Base-by-base conservation (phyloP, 192 early-diverging fungal species). In the Gaertneriomyces semiglobifer region DNA sequence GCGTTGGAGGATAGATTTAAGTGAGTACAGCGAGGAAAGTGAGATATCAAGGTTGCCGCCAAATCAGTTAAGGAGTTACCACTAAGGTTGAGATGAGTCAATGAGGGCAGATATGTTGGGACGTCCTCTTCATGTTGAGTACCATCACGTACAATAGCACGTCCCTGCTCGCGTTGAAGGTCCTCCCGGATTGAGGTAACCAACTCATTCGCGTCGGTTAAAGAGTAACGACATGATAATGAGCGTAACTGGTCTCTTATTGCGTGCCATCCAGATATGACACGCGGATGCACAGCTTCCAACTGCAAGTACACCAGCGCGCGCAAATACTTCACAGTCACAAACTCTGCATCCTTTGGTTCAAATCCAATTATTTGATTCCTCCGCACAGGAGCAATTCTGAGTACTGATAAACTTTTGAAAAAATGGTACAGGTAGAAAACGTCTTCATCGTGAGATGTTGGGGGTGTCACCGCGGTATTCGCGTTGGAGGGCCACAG, bases 1-100 rank as follows among this genome's bases (percentile, higher is more conserved):
- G 53, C 25, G 58, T 77, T 77, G 3, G 47, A 46, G 7, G 73
- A 75, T 2, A 77, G 59, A 46, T 77, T 65, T 33, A 77, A 44
- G 45, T 70, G 45, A 8, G 57, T 50, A n/a, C 53, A 60, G 4
- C 60, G 58, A 11, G 65, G 61, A 18, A 70, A 42, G 25, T 70
- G 56, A 8, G 56, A 25, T 11, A 50, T 58, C 8, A 72, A 59
- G 9, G 52, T 44, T 3, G 58, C 7, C 5, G 69, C n/a, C 16
- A 76, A n/a, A 12, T 4, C 11, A 25, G 43, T 41, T 20, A 76
- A 58, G 6, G 56, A 58, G 46, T 73, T 74, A 1, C 59, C 53
- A 6, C 70, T 11, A 8, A 76, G 70, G 48, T 42, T 11, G 10
- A 76, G 62, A 60, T 68, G 65, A 4, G 60, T 67, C 43, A 71